Percentiles rank a stretch among this genome's conserved stretches.
Evolutionary conservation across 257 asterid genomes (phyloP).

Genomic region (Capsicum baccatum): DNA sequence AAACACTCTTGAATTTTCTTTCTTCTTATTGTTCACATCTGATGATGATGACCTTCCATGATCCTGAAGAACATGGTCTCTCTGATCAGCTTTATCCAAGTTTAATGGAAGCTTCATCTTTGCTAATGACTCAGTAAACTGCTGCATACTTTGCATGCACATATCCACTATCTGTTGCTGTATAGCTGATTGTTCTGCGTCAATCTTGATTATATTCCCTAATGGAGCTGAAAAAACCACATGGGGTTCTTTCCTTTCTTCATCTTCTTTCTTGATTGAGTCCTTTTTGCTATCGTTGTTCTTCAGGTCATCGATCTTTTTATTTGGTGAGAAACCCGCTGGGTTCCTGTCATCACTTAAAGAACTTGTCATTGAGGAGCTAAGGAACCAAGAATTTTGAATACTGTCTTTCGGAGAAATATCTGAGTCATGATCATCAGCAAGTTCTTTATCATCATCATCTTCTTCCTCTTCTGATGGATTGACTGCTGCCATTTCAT

Average conservation of each 20-base stretch:
- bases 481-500: constrained; percentile 50
- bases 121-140: constrained; percentile 71
- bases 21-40: constrained; percentile 47
- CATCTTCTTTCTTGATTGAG: constrained; percentile 28
- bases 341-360: constrained; percentile 57
- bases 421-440: constrained; percentile 29
- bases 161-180: constrained; percentile 75
- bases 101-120: constrained; percentile 80
- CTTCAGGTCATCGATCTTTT: not conserved
- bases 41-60: constrained; percentile 31
- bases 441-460: not conserved
- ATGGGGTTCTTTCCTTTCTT: constrained; percentile 34
- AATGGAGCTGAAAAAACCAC: constrained; percentile 35
- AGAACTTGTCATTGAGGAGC: constrained; percentile 62
- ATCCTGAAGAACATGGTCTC: constrained; percentile 35
- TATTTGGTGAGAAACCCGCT: constrained; percentile 39
- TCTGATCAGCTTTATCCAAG: constrained; percentile 42
- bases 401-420: constrained; percentile 48
- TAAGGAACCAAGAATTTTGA: constrained; percentile 55
- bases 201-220: constrained; percentile 46
- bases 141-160: constrained; percentile 84
- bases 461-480: constrained; percentile 43
- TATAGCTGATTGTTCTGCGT: constrained; percentile 60
- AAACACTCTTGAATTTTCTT: constrained; percentile 65
- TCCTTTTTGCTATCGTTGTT: constrained; percentile 23